Evolutionary conservation across 768 basidiomycete species (phyloP).

Genomic region (Fomitopsis pulvina): DNA sequence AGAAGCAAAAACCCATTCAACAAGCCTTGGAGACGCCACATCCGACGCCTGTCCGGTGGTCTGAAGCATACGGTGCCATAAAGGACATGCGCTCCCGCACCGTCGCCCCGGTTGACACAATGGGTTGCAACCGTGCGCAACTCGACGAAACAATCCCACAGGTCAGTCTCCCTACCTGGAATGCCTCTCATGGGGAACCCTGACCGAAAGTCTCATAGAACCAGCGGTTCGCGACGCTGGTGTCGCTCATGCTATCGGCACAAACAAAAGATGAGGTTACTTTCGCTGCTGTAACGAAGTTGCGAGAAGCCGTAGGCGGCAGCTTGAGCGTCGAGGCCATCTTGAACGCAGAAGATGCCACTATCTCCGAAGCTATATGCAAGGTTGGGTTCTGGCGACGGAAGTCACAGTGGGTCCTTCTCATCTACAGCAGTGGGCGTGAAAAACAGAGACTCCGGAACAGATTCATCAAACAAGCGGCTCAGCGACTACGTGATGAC

Average conservation of each 20-base stretch:
- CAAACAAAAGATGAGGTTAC: slow-evolving; percentile 94
- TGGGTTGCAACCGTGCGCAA: slow-evolving; percentile 80
- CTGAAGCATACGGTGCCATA: slow-evolving; percentile 59
- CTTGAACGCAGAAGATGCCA: slow-evolving; percentile 49
- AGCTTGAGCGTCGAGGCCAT: slow-evolving; percentile 72
- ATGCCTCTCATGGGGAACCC: neutral
- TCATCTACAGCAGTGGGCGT: neutral
- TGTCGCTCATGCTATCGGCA: slow-evolving; percentile 92
- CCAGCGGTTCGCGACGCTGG: slow-evolving; percentile 74
- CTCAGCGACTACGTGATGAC: slow-evolving; percentile 58
- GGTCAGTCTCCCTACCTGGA: slow-evolving; percentile 32
- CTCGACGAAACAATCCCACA: slow-evolving; percentile 56
- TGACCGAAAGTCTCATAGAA: slow-evolving; percentile 39
- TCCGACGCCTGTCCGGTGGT: slow-evolving; percentile 15
- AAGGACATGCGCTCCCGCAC: slow-evolving; percentile 68
- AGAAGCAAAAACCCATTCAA: slow-evolving; percentile 10
- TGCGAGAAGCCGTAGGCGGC: slow-evolving; percentile 70
- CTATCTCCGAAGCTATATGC: slow-evolving; percentile 69
- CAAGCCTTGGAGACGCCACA: slow-evolving; percentile 12
- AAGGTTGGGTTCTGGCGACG: slow-evolving; percentile 93
- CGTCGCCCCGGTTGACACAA: slow-evolving; percentile 85
- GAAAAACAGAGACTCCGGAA: neutral
- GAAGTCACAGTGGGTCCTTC: slow-evolving; percentile 63
- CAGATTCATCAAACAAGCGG: slow-evolving; percentile 73
- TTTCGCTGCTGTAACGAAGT: slow-evolving; percentile 66